Conservation (phyloP, 257 asterid genomes). For the Solanum virginianum region DNA sequence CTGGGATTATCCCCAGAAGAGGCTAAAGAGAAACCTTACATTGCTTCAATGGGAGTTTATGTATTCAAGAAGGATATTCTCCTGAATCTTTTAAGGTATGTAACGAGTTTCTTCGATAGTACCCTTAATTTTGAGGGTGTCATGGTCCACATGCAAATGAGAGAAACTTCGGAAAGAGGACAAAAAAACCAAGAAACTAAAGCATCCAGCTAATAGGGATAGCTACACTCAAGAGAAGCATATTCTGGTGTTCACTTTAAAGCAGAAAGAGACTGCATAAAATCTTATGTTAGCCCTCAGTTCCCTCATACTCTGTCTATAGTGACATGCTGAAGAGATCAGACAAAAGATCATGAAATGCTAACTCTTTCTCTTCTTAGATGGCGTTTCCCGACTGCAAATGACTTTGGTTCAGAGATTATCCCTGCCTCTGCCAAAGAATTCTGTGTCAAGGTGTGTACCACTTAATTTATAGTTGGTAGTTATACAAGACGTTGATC, state of each 20-base stretch:
- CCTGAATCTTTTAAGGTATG: conserved; percentile 71
- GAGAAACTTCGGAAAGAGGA: neutral
- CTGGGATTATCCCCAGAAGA: conserved; percentile 77
- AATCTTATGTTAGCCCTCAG: neutral
- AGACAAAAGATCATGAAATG: neutral
- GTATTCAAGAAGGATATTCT: conserved; percentile 94
- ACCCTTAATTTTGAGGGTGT: neutral
- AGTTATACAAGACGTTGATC: neutral
- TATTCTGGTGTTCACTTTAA: neutral
- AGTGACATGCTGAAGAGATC: neutral
- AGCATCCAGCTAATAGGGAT: neutral
- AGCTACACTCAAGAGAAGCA: neutral
- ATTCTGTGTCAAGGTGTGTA: conserved; percentile 44
- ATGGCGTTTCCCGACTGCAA: conserved; percentile 97
- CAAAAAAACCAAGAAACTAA: neutral
- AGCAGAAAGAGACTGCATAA: neutral
- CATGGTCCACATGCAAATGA: neutral
- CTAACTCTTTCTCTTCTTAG: conserved; percentile 21
- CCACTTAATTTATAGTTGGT: neutral
- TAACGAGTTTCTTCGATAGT: neutral
- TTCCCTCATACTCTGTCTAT: neutral
- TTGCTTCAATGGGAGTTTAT: conserved; percentile 98
- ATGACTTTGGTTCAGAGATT: conserved; percentile 94
- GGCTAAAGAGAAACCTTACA: conserved; percentile 82
- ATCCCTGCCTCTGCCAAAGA: conserved; percentile 93